Percentiles rank a stretch among this genome's conserved stretches.
Conservation (phyloP, 2,329 filamentous ascomycete species). For the Juglanconis sp. region DNA sequence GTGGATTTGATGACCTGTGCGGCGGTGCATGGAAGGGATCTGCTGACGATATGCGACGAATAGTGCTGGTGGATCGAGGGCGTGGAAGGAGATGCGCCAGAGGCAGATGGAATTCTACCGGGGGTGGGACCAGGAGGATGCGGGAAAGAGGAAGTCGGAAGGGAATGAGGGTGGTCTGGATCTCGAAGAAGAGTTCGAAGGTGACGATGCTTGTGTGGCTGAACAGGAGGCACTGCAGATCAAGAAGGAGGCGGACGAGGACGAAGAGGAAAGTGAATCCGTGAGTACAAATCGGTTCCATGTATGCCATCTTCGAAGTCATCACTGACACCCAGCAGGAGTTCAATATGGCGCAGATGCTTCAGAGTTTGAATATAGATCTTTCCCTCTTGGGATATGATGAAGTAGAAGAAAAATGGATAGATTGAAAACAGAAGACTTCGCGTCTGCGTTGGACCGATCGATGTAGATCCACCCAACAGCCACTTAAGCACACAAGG, state of each 20-base stretch:
- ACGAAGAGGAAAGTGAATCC: background rate
- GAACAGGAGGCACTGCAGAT: background rate
- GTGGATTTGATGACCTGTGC: rapidly evolving
- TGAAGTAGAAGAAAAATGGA: constrained; percentile 15
- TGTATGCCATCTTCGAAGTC: background rate
- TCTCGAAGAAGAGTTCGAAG: background rate
- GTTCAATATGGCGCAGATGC: constrained; percentile 15
- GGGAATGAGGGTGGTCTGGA: background rate
- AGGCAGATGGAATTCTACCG: constrained; percentile 16
- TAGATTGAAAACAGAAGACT: background rate
- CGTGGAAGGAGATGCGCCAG: constrained; percentile 15
- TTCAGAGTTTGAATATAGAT: constrained; percentile 17
- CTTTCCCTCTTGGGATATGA: constrained; percentile 12
- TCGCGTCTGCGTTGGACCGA: no score
- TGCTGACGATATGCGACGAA: background rate
- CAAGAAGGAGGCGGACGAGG: background rate
- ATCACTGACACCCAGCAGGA: constrained; percentile 6
- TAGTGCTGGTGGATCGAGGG: constrained; percentile 8
- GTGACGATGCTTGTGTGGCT: background rate
- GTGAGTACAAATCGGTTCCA: background rate
- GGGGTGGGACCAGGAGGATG: constrained; percentile 7
- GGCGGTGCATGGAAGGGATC: rapidly evolving
- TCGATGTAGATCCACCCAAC: no score
- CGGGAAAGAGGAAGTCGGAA: background rate
- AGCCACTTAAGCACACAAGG: no score